Conservation (phyloP, 441 rosid species). For the Raphanus hybrid region DNA sequence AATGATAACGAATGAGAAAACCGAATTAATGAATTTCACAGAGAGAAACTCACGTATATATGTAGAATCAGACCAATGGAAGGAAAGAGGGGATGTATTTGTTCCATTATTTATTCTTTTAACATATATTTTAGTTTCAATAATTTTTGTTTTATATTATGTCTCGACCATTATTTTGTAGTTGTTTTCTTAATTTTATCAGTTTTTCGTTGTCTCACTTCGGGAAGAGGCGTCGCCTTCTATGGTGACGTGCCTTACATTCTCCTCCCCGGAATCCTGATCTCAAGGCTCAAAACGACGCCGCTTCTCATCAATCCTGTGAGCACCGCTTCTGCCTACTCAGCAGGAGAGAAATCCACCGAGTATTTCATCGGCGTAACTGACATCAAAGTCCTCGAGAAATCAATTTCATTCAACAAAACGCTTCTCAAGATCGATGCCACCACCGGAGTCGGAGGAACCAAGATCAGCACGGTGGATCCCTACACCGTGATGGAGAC, state of each 20-base stretch:
- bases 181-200: too few species aligned
- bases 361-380: constrained; percentile 69
- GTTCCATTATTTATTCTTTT: too few species aligned
- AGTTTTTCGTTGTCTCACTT: constrained; percentile 31
- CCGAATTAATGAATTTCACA: too few species aligned
- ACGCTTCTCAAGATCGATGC: constrained; percentile 49
- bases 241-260: constrained; percentile 68
- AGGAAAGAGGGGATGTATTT: too few species aligned
- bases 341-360: constrained; percentile 56
- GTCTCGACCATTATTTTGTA: too few species aligned
- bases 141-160: too few species aligned
- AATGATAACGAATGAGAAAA: too few species aligned
- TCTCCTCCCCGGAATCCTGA: constrained; percentile 56
- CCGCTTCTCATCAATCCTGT: constrained; percentile 65
- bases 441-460: constrained; percentile 60
- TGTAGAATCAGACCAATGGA: too few species aligned
- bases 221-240: constrained; percentile 39
- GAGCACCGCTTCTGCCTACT: constrained; percentile 61
- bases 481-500: constrained; percentile 71
- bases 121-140: too few species aligned
- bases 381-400: constrained; percentile 45
- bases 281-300: constrained; percentile 49
- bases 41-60: too few species aligned
- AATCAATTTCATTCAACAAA: constrained; percentile 49
- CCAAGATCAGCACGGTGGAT: constrained; percentile 72